Evolutionary conservation across 2,329 filamentous ascomycete genomes (phyloP), one percentile per base, ranked within the genome.

Genomic region (Xylariomycetidae sp.): DNA sequence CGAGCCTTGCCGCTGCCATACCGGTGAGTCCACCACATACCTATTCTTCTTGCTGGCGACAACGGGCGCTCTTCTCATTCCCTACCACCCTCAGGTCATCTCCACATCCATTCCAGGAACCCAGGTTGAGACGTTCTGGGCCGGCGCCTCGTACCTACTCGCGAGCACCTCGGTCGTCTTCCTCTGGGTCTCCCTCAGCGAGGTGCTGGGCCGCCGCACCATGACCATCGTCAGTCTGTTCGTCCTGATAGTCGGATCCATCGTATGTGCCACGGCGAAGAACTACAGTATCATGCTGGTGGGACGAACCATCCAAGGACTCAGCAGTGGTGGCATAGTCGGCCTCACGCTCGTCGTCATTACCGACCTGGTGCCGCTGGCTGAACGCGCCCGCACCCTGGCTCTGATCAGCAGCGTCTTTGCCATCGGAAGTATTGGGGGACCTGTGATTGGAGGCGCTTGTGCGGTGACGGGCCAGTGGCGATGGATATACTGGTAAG

Each of bases 171-270:
- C 31, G 20, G 36, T 25, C 6, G 19, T 35, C 16, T 32, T 37
- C 1, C 19, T 37, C 8, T 42, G 32, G 22, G 30, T 30, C 27
- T 45, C 32, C 27, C 19, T 51, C 14, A 48, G 46, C 10, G 40
- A 49, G 16, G 38, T 42, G 8, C 36, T 53, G 5, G 51, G 50
- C 20, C 49, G 51, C 16, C 48, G 45, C 25, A 23, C 31, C 8
- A 37, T 41, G 2, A 38, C 51, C 12, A 45, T 49, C 22, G 33
- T 46, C 10, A 30, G 42, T 19, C 36, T 49, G 15, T 14, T 25
- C 4, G 33, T 66, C 46, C 66, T 27, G 10, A 64, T 27, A 3
- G 18, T 16, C 6, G 59, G 54, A 28, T 63, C 43, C 31, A 34
- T 49, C 27, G 40, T 49, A 14, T 51, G 50, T 26, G 45, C 45